Evolutionary conservation across 2,329 filamentous ascomycete species (phyloP), one percentile per base, ranked within the genome.

Genomic region (Emergomyces africanus): DNA sequence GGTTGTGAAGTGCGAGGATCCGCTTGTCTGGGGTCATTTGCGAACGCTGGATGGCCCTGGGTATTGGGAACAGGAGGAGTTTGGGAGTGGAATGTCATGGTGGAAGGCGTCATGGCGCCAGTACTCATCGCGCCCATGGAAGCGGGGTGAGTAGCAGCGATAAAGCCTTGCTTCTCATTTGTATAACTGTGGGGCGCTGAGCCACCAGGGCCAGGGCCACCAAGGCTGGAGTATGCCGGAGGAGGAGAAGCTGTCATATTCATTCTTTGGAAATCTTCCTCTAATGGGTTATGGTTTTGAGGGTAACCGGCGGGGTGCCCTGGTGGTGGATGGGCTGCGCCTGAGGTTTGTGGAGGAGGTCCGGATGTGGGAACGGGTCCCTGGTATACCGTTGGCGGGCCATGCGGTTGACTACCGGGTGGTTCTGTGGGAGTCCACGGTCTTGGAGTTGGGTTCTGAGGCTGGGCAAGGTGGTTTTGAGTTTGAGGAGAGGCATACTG

Each of bases 361-460:
- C 53, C 73, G 80, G 37, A 37, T 35, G 57, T 46, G 15, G 59
- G 57, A 64, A 86, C 86, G 57, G 83, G 82, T 6, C 94, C 94
- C 74, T 96, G 92, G 66, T 96, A 97, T 1, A 95, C 87, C 0
- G 88, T 90, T 0, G 92, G 90, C 35, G 90, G 90, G 0, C 91
- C 91, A 75, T 96, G 90, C 5, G 90, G 89, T 57, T 90, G 87
- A 62, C 86, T 86, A 37, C 90, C 90, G 1, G 91, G 90, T 60
- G 85, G 81, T 71, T 99, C 94, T 2, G 94, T 97, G 0, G 94
- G 94, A 10, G 92, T 97, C 94, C 92, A 97, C 35, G 91, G 91
- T 54, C 92, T 82, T 50, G 68, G 66, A 30, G 75, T 78, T 66
- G 69, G 67, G 60, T 70, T 65, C 59, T 67, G 72, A n/a, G 46